Evolutionary conservation across 2,329 filamentous ascomycete species (phyloP).

Genomic region (Chlorencoelia australis): DNA sequence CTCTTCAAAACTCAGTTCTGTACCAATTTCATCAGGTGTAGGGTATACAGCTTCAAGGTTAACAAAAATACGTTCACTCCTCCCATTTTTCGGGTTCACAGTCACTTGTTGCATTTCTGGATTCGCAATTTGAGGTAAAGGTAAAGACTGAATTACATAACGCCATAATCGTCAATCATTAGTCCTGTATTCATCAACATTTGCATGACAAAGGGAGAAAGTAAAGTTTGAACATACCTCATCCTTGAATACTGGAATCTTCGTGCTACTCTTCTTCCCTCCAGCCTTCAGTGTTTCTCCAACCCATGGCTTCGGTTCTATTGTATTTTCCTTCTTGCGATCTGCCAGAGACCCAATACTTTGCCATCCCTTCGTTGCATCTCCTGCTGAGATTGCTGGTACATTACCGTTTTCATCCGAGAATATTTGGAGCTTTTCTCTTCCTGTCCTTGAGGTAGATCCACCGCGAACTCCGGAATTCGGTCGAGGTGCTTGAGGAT

Average conservation of each 20-base stretch:
- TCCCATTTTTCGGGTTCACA: slow-evolving; percentile 67
- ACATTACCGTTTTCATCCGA: slow-evolving; percentile 60
- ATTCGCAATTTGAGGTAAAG: slow-evolving; percentile 40
- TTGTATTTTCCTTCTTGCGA: slow-evolving; percentile 85
- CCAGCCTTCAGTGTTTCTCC: slow-evolving; percentile 85
- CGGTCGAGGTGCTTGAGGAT: slow-evolving; percentile 56
- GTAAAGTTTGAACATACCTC: slow-evolving; percentile 58
- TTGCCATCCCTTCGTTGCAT: slow-evolving; percentile 71
- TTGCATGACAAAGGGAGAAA: slow-evolving; percentile 33
- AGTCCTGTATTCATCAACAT: slow-evolving; percentile 96
- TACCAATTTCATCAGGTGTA: slow-evolving; percentile 55
- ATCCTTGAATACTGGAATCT: slow-evolving; percentile 93
- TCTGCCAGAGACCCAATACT: slow-evolving; percentile 79
- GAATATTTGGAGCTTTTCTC: slow-evolving; percentile 84
- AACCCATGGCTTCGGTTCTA: slow-evolving; percentile 81
- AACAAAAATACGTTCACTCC: slow-evolving; percentile 78
- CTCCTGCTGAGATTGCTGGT: slow-evolving; percentile 42
- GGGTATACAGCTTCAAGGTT: slow-evolving; percentile 81
- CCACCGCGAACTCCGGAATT: slow-evolving; percentile 36
- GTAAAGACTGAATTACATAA: slow-evolving; percentile 50
- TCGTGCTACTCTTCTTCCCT: slow-evolving; percentile 69
- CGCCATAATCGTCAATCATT: slow-evolving; percentile 54
- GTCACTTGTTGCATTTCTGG: slow-evolving; percentile 65
- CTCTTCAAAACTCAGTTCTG: slow-evolving; percentile 87
- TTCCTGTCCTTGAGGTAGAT: slow-evolving; percentile 51